Percentiles rank a stretch among this genome's conserved stretches.
Conservation (phyloP, 257 asterid genomes). For the Jasminum sambac region DNA sequence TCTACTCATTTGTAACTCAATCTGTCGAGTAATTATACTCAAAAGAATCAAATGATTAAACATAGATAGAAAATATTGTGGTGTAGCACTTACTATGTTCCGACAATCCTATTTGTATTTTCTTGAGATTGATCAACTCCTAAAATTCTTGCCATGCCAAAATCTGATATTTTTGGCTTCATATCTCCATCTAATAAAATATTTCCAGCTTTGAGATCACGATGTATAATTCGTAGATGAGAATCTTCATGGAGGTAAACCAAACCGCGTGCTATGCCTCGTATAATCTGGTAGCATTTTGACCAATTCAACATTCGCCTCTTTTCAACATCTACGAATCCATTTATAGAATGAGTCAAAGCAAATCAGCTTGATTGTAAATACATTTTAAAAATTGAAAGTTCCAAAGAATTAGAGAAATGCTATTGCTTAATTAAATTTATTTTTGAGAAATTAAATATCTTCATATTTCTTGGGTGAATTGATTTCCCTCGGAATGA, state of each 20-base stretch:
- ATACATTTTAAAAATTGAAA: background rate
- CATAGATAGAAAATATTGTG: too few relatives aligned
- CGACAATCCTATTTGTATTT: slow-evolving; percentile 26
- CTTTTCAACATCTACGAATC: slow-evolving; percentile 16
- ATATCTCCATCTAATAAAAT: slow-evolving; percentile 30
- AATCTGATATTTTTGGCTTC: slow-evolving; percentile 40
- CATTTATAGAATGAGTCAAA: background rate
- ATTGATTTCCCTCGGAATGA: too few relatives aligned
- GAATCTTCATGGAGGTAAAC: slow-evolving; percentile 41
- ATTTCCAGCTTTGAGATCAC: slow-evolving; percentile 40
- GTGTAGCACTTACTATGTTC: slow-evolving; percentile 30
- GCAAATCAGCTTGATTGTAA: background rate
- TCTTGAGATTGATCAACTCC: slow-evolving; percentile 23
- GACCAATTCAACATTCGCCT: slow-evolving; percentile 28
- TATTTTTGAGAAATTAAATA: background rate
- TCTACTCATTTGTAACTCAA: background rate
- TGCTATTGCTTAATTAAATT: too few relatives aligned
- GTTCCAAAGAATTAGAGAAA: too few relatives aligned
- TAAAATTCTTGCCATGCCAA: slow-evolving; percentile 34
- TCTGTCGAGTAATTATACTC: too few relatives aligned
- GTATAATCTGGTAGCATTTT: slow-evolving; percentile 29
- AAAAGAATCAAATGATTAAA: too few relatives aligned
- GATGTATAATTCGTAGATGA: slow-evolving; percentile 33
- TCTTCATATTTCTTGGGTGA: background rate
- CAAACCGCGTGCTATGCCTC: slow-evolving; percentile 26